phyloP scores from a whole-genome alignment of 2,329 filamentous ascomycete species.

The Fusarium foetens region DNA sequence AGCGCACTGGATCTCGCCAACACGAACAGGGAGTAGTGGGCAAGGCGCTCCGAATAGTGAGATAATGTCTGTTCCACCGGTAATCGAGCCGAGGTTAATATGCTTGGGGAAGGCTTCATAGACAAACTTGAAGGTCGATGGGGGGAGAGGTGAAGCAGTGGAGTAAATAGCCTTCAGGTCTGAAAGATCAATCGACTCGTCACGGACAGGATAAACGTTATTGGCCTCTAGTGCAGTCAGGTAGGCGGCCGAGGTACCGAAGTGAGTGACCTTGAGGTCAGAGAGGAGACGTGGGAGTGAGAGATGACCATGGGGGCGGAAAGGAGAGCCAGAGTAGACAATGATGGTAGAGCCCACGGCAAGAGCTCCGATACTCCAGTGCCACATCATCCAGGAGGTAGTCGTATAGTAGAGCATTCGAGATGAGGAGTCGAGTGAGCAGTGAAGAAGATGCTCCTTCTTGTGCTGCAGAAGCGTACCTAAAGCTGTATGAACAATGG shows the following conservation, averaged over 20 bases:
- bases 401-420: slow-evolving; percentile 94
- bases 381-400: slow-evolving; percentile 99
- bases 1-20: slow-evolving; percentile 80
- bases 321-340: slow-evolving; percentile 93
- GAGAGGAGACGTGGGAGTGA: slow-evolving; percentile 86
- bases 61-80: slow-evolving; percentile 95
- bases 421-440: slow-evolving; percentile 77
- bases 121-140: slow-evolving; percentile 91
- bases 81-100: slow-evolving; percentile 93
- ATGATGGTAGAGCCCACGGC: slow-evolving; percentile 85
- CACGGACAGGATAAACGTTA: slow-evolving; percentile 65
- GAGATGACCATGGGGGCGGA: slow-evolving; percentile 79
- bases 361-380: slow-evolving; percentile 90
- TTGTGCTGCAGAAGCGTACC: slow-evolving; percentile 96
- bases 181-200: slow-evolving; percentile 66
- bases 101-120: slow-evolving; percentile 82
- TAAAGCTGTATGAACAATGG: slow-evolving; percentile 90
- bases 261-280: slow-evolving; percentile 85
- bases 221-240: slow-evolving; percentile 90
- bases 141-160: slow-evolving; percentile 90
- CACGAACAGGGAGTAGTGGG: slow-evolving; percentile 76
- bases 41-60: slow-evolving; percentile 92
- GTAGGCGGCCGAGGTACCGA: slow-evolving; percentile 94
- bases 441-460: slow-evolving; percentile 92
- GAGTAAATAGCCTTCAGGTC: slow-evolving; percentile 88